Evolutionary conservation across 2,329 filamentous ascomycete genomes (phyloP), one percentile per base, ranked within the genome.

Genomic region (Rutstroemia sp.): DNA sequence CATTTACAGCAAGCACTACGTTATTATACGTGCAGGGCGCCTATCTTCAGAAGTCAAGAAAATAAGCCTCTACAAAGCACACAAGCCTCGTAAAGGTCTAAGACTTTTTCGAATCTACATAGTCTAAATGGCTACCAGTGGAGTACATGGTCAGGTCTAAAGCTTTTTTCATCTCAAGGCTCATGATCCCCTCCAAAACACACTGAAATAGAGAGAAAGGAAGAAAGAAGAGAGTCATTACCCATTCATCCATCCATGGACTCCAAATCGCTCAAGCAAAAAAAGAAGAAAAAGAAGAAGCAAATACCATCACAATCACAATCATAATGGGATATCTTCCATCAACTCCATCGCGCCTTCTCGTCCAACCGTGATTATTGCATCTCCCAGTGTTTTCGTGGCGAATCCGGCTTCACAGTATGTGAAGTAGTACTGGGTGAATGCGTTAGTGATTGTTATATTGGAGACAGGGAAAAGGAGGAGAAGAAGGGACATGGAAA

Each of bases 391-490:
- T 2, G 84, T 87, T 71, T 88, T 88, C 5, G 82, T 86, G 57
- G 79, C 73, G 65, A 90, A 89, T 0, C 86, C 86, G 41, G 85
- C 86, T 68, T 89, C 86, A 60, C 85, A 89, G 67, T 89, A 89
- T 21, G 80, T 76, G 70, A 89, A 90, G 68, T 89, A 90, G 65
- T 89, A 90, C 75, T 83, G 59, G 59, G 38, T n/a, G 34, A 23
- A 17, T 9, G 16, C 27, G 37, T 54, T 44, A 42, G 45, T 41
- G 17, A 21, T 38, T 21, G 19, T 54, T 42, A 63, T 42, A 63
- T 58, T 61, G 51, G 44, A 38, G 50, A n/a, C 38, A n/a, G 34
- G 2, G 12, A 14, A 12, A 38, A 9, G 16, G 19, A 37, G 10
- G 2, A 38, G 48, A n/a, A 41, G 3, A 27, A 1, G 16, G 8